Conservation (phyloP, 169 alveolate genomes). For the Amoebophrya sp. region DNA sequence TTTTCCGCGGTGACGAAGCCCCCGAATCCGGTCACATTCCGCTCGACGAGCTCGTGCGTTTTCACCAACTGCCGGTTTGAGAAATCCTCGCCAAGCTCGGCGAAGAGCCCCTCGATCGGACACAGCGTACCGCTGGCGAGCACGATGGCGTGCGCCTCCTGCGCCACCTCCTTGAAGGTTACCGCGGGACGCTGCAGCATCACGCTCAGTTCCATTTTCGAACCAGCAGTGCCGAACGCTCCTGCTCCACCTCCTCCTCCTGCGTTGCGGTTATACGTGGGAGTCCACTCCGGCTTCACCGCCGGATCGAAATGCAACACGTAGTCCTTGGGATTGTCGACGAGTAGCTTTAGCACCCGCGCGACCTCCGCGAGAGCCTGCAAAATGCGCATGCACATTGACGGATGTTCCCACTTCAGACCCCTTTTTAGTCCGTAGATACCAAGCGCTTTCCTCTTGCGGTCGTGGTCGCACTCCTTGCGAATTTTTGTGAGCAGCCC, state of each 20-base stretch:
- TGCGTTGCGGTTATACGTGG: not conserved
- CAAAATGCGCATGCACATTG: not conserved
- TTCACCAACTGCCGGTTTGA: not conserved
- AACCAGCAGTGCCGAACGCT: not conserved
- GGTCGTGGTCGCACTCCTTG: not conserved
- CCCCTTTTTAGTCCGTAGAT: not conserved
- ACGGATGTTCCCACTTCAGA: not conserved
- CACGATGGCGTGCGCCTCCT: not conserved
- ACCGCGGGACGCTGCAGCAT: not conserved
- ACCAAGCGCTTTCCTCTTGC: not conserved
- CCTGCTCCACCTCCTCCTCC: not conserved
- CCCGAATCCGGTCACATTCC: not conserved
- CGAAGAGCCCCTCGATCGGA: not conserved
- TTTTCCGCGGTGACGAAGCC: not conserved
- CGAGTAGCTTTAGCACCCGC: not conserved
- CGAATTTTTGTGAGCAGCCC: not conserved
- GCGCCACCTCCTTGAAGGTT: not conserved
- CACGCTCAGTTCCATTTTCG: not conserved
- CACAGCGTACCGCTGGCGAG: not conserved
- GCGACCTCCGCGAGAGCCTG: not conserved
- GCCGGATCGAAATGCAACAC: not conserved
- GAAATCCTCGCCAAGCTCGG: not conserved
- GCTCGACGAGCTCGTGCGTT: not conserved
- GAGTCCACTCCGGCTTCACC: not conserved
- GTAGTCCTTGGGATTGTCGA: not conserved